phyloP scores from a whole-genome alignment of 306 rosid genomes.

The Phaseolus lunatus region DNA sequence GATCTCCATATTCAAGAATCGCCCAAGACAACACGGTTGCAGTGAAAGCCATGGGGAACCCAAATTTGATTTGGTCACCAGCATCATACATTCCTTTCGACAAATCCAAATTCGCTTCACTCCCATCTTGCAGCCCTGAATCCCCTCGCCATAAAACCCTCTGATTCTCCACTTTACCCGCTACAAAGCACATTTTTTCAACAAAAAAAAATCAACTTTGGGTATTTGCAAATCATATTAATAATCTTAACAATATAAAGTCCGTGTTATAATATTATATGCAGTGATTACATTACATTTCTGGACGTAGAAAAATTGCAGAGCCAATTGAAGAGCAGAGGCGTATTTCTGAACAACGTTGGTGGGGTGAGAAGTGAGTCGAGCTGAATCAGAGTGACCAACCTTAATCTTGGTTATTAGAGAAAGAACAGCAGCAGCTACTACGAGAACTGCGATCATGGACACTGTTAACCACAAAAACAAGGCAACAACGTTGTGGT shows the following conservation, averaged over 20 bases:
- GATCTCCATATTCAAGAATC: slow-evolving; percentile 76
- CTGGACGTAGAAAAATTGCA: slow-evolving; percentile 67
- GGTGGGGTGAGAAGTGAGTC: slow-evolving; percentile 33
- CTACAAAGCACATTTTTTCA: slow-evolving; percentile 44
- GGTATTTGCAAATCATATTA: background rate
- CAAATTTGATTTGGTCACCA: slow-evolving; percentile 74
- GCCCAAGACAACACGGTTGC: slow-evolving; percentile 82
- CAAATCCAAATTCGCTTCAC: slow-evolving; percentile 64
- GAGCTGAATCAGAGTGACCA: slow-evolving; percentile 31
- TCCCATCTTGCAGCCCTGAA: slow-evolving; percentile 74
- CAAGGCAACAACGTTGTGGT: slow-evolving; percentile 37
- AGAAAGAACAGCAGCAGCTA: slow-evolving; percentile 45
- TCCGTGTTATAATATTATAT: background rate
- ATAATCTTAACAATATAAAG: background rate
- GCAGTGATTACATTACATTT: slow-evolving; percentile 52
- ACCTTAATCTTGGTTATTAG: slow-evolving; percentile 38
- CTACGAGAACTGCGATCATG: slow-evolving; percentile 46
- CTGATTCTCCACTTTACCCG: slow-evolving; percentile 60
- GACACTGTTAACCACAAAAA: slow-evolving; percentile 53
- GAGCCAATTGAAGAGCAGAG: slow-evolving; percentile 54
- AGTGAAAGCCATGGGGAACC: slow-evolving; percentile 80
- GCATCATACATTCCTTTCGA: slow-evolving; percentile 85
- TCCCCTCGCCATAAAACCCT: slow-evolving; percentile 75
- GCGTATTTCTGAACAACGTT: slow-evolving; percentile 53
- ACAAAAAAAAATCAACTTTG: background rate